Conservation (phyloP, 768 basidiomycete species). For the Clathrus columnatus region DNA sequence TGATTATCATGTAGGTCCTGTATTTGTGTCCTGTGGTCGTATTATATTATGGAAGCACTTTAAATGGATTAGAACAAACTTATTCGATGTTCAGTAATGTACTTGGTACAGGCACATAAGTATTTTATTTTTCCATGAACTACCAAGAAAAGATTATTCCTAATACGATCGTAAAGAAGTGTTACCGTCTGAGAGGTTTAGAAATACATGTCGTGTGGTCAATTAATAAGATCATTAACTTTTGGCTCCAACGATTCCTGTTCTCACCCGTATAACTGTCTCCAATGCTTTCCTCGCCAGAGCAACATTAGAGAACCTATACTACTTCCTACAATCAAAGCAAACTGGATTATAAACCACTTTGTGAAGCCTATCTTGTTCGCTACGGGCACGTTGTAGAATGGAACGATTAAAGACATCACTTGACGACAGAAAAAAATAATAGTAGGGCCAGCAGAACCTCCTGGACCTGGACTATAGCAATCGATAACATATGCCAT, state of each 20-base stretch:
- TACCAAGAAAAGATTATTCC: too few relatives aligned
- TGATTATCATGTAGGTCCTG: too few relatives aligned
- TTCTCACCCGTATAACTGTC: not conserved
- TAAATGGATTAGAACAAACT: too few relatives aligned
- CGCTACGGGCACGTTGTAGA: not conserved
- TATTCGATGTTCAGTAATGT: too few relatives aligned
- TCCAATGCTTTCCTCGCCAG: not conserved
- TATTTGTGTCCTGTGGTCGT: too few relatives aligned
- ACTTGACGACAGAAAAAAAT: not conserved
- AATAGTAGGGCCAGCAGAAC: not conserved
- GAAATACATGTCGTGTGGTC: too few relatives aligned
- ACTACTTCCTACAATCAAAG: not conserved
- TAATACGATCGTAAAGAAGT: too few relatives aligned
- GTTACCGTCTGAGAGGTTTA: too few relatives aligned
- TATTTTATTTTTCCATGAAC: too few relatives aligned
- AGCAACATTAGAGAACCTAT: not conserved
- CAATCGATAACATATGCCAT: not conserved
- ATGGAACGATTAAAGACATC: not conserved
- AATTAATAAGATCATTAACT: too few relatives aligned
- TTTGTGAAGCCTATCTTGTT: not conserved
- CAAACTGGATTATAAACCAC: not conserved
- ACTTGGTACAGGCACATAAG: too few relatives aligned
- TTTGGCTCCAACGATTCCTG: not conserved
- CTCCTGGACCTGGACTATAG: not conserved
- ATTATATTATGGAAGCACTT: too few relatives aligned